Evolutionary conservation across 78 protist genomes (phyloP).

Genomic region (Mantamonas sphyraenae): DNA sequence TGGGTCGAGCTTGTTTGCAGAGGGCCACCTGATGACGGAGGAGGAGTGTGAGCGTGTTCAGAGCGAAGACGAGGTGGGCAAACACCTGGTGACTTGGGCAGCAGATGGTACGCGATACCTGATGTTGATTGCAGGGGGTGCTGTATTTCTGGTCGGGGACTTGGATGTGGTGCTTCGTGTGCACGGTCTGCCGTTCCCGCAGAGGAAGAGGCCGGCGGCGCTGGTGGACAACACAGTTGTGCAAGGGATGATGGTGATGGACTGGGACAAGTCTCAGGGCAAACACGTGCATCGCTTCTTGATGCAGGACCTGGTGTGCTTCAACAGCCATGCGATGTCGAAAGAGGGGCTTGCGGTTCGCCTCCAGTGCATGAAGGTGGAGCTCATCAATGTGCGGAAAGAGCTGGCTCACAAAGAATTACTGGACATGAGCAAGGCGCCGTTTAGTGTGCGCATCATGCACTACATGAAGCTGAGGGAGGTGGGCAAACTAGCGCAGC

Average conservation of each 20-base stretch:
- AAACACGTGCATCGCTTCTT: too few species aligned
- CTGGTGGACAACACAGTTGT: background rate
- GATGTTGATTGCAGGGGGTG: conserved; percentile 3
- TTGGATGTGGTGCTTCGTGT: background rate
- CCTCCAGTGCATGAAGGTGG: too few species aligned
- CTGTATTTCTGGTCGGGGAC: conserved; percentile 2
- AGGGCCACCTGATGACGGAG: conserved; percentile 11
- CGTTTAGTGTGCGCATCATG: too few species aligned
- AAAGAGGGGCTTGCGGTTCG: too few species aligned
- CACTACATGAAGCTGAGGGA: too few species aligned
- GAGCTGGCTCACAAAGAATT: too few species aligned
- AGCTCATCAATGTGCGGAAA: too few species aligned
- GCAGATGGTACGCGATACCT: conserved; percentile 33
- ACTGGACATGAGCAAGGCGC: too few species aligned
- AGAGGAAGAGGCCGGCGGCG: background rate
- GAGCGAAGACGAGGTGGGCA: background rate
- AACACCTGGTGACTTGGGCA: background rate
- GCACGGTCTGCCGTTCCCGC: background rate
- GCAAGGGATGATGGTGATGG: conserved; percentile 20
- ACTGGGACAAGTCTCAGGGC: background rate
- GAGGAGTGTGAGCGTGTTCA: background rate
- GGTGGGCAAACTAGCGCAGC: too few species aligned
- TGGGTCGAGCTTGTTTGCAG: background rate
- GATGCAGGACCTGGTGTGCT: too few species aligned
- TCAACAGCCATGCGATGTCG: too few species aligned